phyloP scores from a whole-genome alignment of 805 yeast genomes.

The Wickerhamomyces bisporus region DNA sequence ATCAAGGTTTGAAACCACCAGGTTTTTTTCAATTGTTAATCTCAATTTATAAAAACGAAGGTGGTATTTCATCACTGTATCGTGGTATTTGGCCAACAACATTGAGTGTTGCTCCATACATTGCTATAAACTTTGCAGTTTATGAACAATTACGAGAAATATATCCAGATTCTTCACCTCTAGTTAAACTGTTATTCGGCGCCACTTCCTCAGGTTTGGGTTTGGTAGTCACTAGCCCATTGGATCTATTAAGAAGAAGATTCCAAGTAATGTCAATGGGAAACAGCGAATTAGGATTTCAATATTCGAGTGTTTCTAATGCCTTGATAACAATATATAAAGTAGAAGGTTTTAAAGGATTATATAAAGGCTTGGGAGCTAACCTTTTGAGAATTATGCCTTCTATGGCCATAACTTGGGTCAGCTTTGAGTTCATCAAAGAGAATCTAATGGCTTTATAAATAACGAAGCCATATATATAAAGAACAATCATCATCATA shows the following conservation, averaged over 20 bases:
- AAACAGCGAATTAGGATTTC: conserved; percentile 68
- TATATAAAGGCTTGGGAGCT: conserved; percentile 71
- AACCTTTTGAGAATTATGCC: conserved; percentile 89
- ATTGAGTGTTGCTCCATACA: conserved; percentile 93
- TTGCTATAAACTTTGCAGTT: conserved; percentile 85
- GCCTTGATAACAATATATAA: conserved; percentile 67
- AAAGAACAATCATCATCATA: no score
- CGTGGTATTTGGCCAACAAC: conserved; percentile 89
- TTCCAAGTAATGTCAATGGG: conserved; percentile 90
- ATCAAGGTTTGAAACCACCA: conserved; percentile 46
- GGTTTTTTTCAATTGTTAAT: conserved; percentile 57
- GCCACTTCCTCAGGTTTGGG: conserved; percentile 87
- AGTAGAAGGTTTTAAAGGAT: conserved; percentile 69
- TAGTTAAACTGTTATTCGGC: conserved; percentile 66
- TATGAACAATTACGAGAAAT: conserved; percentile 75
- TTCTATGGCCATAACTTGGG: conserved; percentile 94
- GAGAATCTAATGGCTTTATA: conserved; percentile 28
- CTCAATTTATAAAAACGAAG: conserved; percentile 68
- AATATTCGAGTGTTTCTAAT: conserved; percentile 68
- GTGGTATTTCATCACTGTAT: conserved; percentile 74
- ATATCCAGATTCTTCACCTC: conserved; percentile 37
- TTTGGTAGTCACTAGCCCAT: conserved; percentile 86
- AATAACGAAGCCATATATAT: not conserved
- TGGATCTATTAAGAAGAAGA: conserved; percentile 81
- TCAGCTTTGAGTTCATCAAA: conserved; percentile 70